phyloP scores from a whole-genome alignment of 495 filamentous ascomycete genomes.

The Lophiostoma macrostomum region DNA sequence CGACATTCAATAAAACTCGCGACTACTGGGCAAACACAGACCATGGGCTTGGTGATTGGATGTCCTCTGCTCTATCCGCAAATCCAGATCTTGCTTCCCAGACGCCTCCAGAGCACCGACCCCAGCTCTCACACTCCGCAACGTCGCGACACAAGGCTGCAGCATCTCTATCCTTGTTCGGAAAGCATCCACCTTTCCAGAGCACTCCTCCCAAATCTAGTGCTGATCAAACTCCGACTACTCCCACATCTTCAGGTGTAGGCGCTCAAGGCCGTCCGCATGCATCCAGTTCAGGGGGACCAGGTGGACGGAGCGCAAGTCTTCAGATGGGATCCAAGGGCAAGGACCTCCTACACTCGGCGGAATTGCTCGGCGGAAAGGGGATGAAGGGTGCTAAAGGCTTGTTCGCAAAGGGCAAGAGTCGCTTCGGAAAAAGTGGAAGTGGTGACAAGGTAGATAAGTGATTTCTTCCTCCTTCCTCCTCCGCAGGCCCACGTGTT shows the following conservation, averaged over 20 bases:
- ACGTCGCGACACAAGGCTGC: constrained; percentile 26
- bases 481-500: too few species aligned
- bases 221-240: constrained; percentile 10
- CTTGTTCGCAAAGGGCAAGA: constrained; percentile 80
- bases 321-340: constrained; percentile 51
- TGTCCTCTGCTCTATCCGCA: constrained; percentile 49
- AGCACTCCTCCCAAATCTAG: constrained; percentile 11
- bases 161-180: constrained; percentile 30
- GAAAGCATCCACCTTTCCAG: constrained; percentile 7
- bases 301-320: constrained; percentile 18
- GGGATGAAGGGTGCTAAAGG: constrained; percentile 78
- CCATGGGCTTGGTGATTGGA: constrained; percentile 73
- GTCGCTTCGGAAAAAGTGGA: constrained; percentile 65
- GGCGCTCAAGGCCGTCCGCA: background rate
- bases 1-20: constrained; percentile 65
- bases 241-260: constrained; percentile 4
- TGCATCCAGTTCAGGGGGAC: background rate
- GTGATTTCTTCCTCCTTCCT: constrained; percentile 44
- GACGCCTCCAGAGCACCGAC: constrained; percentile 39
- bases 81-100: constrained; percentile 49
- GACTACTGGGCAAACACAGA: constrained; percentile 67
- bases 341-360: constrained; percentile 80
- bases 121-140: constrained; percentile 5
- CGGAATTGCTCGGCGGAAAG: constrained; percentile 67
- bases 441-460: constrained; percentile 75